A percentile compares a stretch with the other conserved stretches of the same genome.
These are phyloP conservation scores for Cenchrus americanus DNA, from an alignment of 176 grass and related monocot genomes.

Conservation along the genomic window DNA sequence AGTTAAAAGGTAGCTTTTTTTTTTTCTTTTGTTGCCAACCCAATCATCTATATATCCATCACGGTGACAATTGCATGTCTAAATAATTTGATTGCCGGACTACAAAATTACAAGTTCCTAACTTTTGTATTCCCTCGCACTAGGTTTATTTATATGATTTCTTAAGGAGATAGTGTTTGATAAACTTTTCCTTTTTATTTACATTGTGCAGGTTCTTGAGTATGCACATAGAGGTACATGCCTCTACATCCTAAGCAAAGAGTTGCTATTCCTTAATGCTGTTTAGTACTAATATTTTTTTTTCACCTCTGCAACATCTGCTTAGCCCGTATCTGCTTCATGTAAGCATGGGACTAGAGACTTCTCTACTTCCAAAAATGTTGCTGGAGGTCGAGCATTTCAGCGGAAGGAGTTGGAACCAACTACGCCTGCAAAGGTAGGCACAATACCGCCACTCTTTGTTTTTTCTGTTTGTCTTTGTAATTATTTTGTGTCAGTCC, in stretches of 20 bases:
- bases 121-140: not conserved
- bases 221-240: slow-evolving; percentile 6
- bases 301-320: not conserved
- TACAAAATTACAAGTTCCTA: not conserved
- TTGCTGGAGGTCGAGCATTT: not conserved
- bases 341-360: slow-evolving; percentile 21
- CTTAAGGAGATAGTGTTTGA: not conserved
- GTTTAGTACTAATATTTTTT: slow-evolving; percentile 29
- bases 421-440: slow-evolving; percentile 17
- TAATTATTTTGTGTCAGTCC: not conserved
- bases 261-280: not conserved
- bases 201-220: slow-evolving; percentile 20
- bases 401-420: slow-evolving; percentile 29
- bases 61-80: not conserved
- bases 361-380: slow-evolving; percentile 31
- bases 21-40: not conserved
- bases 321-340: slow-evolving; percentile 14
- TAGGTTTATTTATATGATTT: not conserved
- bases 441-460: not conserved
- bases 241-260: not conserved
- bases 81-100: not conserved
- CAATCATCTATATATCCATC: no score
- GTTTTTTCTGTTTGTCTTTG: not conserved
- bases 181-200: not conserved
- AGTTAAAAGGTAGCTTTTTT: not conserved